A percentile compares a stretch with the other conserved stretches of the same genome.
These are phyloP conservation scores for Drechslerella coelobrocha DNA, from an alignment of 2,329 filamentous ascomycete species.

Conservation along the genomic window DNA sequence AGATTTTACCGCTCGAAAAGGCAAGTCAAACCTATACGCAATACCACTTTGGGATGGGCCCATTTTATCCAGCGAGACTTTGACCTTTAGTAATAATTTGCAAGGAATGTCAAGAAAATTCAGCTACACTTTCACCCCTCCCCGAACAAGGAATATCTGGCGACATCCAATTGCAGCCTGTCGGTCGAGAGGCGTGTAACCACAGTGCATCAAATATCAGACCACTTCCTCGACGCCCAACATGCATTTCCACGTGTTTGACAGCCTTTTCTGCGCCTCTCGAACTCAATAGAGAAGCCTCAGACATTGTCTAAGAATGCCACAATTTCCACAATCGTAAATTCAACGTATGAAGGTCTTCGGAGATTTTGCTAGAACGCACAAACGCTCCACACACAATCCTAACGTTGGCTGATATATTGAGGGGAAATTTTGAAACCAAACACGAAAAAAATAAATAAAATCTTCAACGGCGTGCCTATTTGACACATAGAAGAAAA, in stretches of 20 bases:
- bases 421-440: neutral
- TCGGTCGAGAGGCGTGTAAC: too few relatives aligned
- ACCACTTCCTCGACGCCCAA: conserved; percentile 17
- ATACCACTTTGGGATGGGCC: too few relatives aligned
- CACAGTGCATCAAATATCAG: conserved; percentile 16
- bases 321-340: conserved; percentile 31
- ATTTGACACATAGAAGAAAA: neutral
- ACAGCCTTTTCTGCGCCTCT: conserved; percentile 16
- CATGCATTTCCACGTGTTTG: conserved; percentile 40
- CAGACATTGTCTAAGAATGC: conserved; percentile 29
- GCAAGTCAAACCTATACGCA: neutral
- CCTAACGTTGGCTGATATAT: neutral
- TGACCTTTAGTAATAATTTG: too few relatives aligned
- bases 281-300: conserved; percentile 7
- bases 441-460: neutral
- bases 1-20: conserved; percentile 24
- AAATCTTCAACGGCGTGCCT: neutral
- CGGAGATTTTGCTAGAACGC: neutral
- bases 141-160: too few relatives aligned
- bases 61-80: too few relatives aligned
- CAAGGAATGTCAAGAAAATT: too few relatives aligned
- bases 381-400: neutral
- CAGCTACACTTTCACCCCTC: too few relatives aligned
- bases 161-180: too few relatives aligned
- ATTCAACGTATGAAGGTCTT: neutral